phyloP scores from a whole-genome alignment of 495 filamentous ascomycete genomes.

The Astrocystis sublimbata region DNA sequence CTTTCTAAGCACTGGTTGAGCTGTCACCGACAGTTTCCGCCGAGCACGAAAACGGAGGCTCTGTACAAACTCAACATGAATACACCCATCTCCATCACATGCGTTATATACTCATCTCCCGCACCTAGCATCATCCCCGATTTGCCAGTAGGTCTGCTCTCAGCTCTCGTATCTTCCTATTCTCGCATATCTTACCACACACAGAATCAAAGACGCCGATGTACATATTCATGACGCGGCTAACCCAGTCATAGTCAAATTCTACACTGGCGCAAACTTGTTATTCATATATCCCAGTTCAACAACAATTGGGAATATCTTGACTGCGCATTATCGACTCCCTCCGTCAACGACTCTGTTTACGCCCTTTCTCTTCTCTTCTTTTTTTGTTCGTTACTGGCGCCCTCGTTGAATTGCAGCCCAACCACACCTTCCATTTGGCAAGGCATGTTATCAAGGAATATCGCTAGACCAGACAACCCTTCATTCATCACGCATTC shows the following conservation, averaged over 20 bases:
- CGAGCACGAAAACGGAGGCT: neutral
- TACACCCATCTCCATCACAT: neutral
- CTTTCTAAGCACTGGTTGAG: neutral
- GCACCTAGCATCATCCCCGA: neutral
- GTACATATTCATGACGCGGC: neutral
- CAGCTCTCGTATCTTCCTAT: neutral
- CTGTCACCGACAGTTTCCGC: neutral
- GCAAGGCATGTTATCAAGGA: no score
- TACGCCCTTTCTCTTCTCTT: no score
- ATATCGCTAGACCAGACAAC: no score
- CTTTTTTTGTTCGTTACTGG: no score
- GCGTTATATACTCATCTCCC: neutral
- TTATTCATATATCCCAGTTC: no score
- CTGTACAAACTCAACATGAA: constrained; percentile 10
- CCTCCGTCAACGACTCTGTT: no score
- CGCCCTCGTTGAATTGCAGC: no score
- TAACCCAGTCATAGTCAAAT: neutral
- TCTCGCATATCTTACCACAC: neutral
- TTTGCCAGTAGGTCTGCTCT: neutral
- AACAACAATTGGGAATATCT: no score
- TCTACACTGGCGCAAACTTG: no score
- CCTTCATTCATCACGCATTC: neutral
- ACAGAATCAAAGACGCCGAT: no score
- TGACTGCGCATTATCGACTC: no score
- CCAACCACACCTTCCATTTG: no score